Evolutionary conservation across 108 stramenopile genomes (phyloP).

Genomic region (Epithemia pelagica): DNA sequence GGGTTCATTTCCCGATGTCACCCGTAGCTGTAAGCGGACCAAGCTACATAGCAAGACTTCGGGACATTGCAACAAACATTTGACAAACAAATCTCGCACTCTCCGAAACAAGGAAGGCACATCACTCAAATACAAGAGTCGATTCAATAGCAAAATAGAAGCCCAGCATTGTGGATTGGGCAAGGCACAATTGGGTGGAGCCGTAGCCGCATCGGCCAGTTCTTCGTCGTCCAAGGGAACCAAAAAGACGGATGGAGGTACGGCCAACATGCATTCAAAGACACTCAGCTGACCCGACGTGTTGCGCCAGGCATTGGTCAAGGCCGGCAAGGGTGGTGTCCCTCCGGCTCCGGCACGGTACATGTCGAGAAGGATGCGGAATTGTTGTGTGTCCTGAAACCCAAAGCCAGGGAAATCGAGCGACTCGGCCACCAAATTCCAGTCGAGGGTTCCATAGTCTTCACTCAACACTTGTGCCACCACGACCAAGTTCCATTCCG

Average conservation of each 20-base stretch:
- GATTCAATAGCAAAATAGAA: slow-evolving; percentile 58
- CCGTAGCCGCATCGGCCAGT: slow-evolving; percentile 57
- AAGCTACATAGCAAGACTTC: slow-evolving; percentile 77
- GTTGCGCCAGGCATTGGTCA: slow-evolving; percentile 77
- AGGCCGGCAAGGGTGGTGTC: slow-evolving; percentile 48
- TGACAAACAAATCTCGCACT: slow-evolving; percentile 69
- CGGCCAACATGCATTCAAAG: slow-evolving; percentile 51
- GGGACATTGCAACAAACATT: slow-evolving; percentile 60
- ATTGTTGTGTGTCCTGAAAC: slow-evolving; percentile 60
- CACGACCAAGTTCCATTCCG: slow-evolving; percentile 84
- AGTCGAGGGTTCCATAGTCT: slow-evolving; percentile 77
- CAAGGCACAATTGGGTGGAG: slow-evolving; percentile 18
- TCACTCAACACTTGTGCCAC: slow-evolving; percentile 72
- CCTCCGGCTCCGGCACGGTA: slow-evolving; percentile 62
- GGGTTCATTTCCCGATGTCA: slow-evolving; percentile 26
- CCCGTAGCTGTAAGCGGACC: slow-evolving; percentile 46
- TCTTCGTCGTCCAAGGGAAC: slow-evolving; percentile 67
- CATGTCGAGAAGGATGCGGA: slow-evolving; percentile 65
- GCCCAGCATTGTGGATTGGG: slow-evolving; percentile 71
- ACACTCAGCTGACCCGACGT: slow-evolving; percentile 73
- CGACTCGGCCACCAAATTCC: slow-evolving; percentile 64
- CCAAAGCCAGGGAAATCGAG: slow-evolving; percentile 86
- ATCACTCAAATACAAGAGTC: slow-evolving; percentile 69
- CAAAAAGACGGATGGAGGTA: slow-evolving; percentile 57
- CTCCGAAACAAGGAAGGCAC: slow-evolving; percentile 56